Evolutionary conservation across 2,329 filamentous ascomycete genomes (phyloP), one percentile per base, ranked within the genome.

Genomic region (Diatrype stigma): DNA sequence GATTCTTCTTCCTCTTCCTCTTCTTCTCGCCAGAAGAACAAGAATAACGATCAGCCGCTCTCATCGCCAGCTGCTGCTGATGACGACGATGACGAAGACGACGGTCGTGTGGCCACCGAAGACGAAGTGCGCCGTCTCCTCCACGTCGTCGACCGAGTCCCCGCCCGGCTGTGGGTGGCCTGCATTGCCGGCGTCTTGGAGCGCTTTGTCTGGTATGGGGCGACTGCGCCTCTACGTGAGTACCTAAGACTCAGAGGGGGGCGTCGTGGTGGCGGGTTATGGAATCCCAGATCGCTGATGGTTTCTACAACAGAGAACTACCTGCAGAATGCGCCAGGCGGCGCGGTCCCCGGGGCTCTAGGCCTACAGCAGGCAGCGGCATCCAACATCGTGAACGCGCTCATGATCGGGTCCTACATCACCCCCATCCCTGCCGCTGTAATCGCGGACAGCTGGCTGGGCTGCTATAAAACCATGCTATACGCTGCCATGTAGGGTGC

Each of bases 381-480:
- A 4, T 75, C 74, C 6, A 71, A 65, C 5, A 67, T 80, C 6
- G 70, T 69, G 46, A 77, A 76, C 50, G 73, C 68, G 22, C 78
- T 79, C 52, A 70, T 72, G 42, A 67, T 79, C 42, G 70, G 73
- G 49, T 68, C 68, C 16, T 78, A 74, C 52, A 65, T 80, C 32
- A 80, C 78, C n/a, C 81, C 82, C 3, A 77, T 84, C 34, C 50
- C 79, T 22, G 78, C 80, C 64, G 82, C 80, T 46, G 76, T 81
- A 50, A 63, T 84, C 49, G 80, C 82, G 22, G 82, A 86, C 61
- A 76, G 79, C 35, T 82, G 81, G 63, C 69, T 82, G 16, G 82
- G 82, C 49, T 79, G 82, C 58, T 84, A 79, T 67, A 81, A 79
- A 63, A 81, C 82, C 2, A 80, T 85, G 42, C 64, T 79, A 79